These are phyloP conservation scores for Ochromonas danica DNA, from an alignment of 108 stramenopile species.

Conservation along the genomic window DNA sequence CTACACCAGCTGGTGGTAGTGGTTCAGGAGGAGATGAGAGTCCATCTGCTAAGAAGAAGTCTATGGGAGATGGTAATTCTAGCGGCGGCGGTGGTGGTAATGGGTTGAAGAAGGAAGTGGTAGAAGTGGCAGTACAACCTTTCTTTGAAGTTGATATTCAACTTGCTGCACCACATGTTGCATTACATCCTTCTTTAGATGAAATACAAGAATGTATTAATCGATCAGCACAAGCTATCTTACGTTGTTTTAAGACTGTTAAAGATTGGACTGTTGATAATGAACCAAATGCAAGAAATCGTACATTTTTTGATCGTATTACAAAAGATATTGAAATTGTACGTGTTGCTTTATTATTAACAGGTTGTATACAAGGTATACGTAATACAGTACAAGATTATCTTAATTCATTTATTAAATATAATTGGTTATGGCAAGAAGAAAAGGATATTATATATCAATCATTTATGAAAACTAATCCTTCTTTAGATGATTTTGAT, in stretches of 20 bases:
- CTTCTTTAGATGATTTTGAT: slow-evolving; percentile 73
- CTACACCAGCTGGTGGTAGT: no score
- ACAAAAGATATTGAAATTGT: slow-evolving; percentile 84
- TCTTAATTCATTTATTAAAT: slow-evolving; percentile 63
- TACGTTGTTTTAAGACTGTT: slow-evolving; percentile 77
- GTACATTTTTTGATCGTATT: slow-evolving; percentile 77
- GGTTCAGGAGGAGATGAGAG: no score
- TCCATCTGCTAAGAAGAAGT: background rate
- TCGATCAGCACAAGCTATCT: slow-evolving; percentile 74
- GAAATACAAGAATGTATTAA: slow-evolving; percentile 83
- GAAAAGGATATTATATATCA: slow-evolving; percentile 78
- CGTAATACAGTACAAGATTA: slow-evolving; percentile 79
- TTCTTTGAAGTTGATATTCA: slow-evolving; percentile 86
- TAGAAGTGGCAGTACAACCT: slow-evolving; percentile 43
- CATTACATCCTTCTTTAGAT: slow-evolving; percentile 72
- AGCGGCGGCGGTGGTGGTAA: background rate
- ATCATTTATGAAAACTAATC: slow-evolving; percentile 65
- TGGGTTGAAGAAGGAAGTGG: no score
- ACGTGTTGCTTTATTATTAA: slow-evolving; percentile 77
- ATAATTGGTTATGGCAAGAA: slow-evolving; percentile 80
- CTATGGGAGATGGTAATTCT: background rate
- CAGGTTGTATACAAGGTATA: slow-evolving; percentile 79
- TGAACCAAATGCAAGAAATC: background rate
- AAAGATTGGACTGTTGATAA: slow-evolving; percentile 57
- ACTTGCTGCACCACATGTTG: slow-evolving; percentile 68